Percentiles rank a stretch among this genome's conserved stretches.
Conservation (phyloP, 225 moss, liverwort and hornwort genomes). For the Physcomitrellopsis africana region DNA sequence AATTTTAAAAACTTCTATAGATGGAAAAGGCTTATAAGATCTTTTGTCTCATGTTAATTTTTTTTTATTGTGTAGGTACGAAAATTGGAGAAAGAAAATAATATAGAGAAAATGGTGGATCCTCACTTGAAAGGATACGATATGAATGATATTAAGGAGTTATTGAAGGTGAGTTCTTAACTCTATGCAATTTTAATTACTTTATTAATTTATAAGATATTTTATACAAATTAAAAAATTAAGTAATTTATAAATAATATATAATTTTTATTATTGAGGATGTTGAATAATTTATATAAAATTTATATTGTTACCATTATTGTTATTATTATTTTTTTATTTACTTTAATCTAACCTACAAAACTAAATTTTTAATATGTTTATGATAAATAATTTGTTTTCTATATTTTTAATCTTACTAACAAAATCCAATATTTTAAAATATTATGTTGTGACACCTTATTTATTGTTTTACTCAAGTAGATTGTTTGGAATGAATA, state of each 20-base stretch:
- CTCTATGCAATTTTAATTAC: not conserved
- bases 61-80: conserved; percentile 58
- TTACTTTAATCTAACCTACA: too few relatives aligned
- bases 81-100: conserved; percentile 68
- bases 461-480: not conserved
- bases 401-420: too few relatives aligned
- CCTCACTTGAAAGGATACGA: conserved; percentile 69
- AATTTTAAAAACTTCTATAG: too few relatives aligned
- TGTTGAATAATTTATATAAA: too few relatives aligned
- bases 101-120: conserved; percentile 67
- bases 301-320: too few relatives aligned
- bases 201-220: not conserved
- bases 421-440: too few relatives aligned
- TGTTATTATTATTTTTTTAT: too few relatives aligned
- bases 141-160: conserved; percentile 73
- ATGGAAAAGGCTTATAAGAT: not conserved
- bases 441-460: not conserved
- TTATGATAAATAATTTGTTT: too few relatives aligned
- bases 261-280: too few relatives aligned
- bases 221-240: too few relatives aligned
- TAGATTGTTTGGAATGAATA: conserved; percentile 26
- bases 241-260: too few relatives aligned
- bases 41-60: conserved; percentile 13
- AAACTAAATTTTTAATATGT: too few relatives aligned
- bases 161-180: conserved; percentile 64